Evolutionary conservation across 2,329 filamentous ascomycete species (phyloP), one percentile per base, ranked within the genome.

Genomic region (Geosmithia putterillii): DNA sequence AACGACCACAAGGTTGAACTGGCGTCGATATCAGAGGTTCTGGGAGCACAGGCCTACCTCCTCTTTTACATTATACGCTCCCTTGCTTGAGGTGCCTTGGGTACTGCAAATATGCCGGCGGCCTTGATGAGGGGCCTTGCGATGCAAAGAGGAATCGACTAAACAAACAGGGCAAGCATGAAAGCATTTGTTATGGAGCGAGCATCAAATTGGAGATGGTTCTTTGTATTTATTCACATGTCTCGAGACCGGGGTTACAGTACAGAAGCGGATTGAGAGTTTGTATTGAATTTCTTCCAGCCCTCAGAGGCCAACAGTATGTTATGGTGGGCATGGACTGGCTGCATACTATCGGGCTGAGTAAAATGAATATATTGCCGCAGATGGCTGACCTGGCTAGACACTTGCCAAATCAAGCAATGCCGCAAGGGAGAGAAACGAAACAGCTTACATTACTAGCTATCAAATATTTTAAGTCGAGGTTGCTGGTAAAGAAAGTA

Each of bases 1-100:
- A 94, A 96, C 56, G 90, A 96, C 57, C 89, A 92, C 59, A 88
- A 87, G 58, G 90, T 96, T 20, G 86, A 89, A 47, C 58, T 89
- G 44, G 90, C 86, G 2, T 79, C 78, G 40, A 83, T 92, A 57
- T 84, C 83, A 5, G 86, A 95, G 46, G 90, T 96, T 3, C 70
- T 96, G 37, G 76, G 75, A 23, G 86, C 86, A 14, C 82, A 95
- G 59, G 88, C 90, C 1, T 96, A 95, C 60, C 69, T 96, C 45
- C 67, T 96, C 43, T 95, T 95, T 59, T 96, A 96, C 53, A 80
- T 83, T 43, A 77, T 83, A 47, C 70, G 79, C 47, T 79, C 76
- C 19, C 56, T 80, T 17, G 66, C 73, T 39, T 76, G 55, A 59
- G 10, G 10, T 6, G 23, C 23, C 23, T 7, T 25, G 23, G 23